Base-by-base conservation (phyloP, 176 grass and related monocot genomes). In the bread wheat (Triticum aestivum) region DNA sequence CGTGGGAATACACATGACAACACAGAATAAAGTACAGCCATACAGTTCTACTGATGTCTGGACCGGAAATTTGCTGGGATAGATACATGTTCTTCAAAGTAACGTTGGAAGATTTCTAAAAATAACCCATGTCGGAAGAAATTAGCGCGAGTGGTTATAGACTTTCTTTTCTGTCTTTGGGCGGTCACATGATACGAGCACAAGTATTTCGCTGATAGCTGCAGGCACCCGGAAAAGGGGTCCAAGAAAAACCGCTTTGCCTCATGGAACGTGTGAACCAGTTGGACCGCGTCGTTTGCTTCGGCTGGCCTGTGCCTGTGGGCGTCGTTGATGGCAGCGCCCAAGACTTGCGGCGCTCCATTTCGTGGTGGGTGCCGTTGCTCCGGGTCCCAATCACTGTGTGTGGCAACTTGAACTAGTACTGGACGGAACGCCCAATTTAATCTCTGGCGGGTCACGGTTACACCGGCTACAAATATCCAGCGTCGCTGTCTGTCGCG, bases 261-360 rank as follows among this genome's bases (percentile, higher is more conserved):
- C 67, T 20, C 67, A 9, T 75, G 88, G 79, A 63, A 65, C 79
- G 80, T 82, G 88, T 89, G 88, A 86, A 52, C 54, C 29, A 61
- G 30, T 76, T 38, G 88, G 70, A 23, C 9, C 8, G 2, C 1
- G 67, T 62, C 29, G 75, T 38, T 45, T 21, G 52, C 20, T 79
- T 69, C 74, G 65, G 86, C 70, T 58, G 45, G 45, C 45, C 45
- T 49, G 9, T 11, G 41, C 41, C 41, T 11, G 45, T 14, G 32
- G n/a, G 71, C 45, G 63, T 51, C 29, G 65, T 61, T 3, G 14
- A 18, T 69, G 34, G 2, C 65, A 11, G 9, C 5, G 35, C 11
- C 3, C 11, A 74, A 73, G 82, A 86, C 67, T 51, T 62, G 0
- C 18, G 21, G 26, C 5, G 37, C 78, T 65, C 38, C 5, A 24